A percentile compares a stretch with the other conserved stretches of the same genome.
Conservation (phyloP, 805 yeast genomes). For the Candida arabinofermentans region DNA sequence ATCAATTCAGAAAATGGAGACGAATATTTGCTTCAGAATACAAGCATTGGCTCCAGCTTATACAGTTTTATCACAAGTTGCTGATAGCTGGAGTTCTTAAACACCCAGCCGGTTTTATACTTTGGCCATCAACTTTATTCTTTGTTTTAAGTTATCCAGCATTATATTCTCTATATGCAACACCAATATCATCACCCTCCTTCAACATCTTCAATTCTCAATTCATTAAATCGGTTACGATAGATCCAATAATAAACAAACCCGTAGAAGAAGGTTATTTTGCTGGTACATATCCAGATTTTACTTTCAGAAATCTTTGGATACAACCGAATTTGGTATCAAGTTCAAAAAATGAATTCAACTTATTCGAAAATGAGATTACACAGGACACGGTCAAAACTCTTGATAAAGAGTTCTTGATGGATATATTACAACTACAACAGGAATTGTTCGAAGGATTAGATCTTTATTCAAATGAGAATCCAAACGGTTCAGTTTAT, state of each 20-base stretch:
- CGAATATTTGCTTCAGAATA: slow-evolving; percentile 8
- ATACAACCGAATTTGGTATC: slow-evolving; percentile 26
- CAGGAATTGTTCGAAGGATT: slow-evolving; percentile 24
- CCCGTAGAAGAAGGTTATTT: not conserved
- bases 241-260: slow-evolving; percentile 6
- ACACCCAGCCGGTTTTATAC: slow-evolving; percentile 40
- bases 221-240: slow-evolving; percentile 14
- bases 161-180: slow-evolving; percentile 33
- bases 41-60: slow-evolving; percentile 9
- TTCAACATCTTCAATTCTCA: slow-evolving; percentile 10
- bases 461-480: slow-evolving; percentile 4
- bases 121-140: slow-evolving; percentile 45
- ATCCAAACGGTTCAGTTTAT: slow-evolving; percentile 8
- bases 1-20: slow-evolving; percentile 8
- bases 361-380: slow-evolving; percentile 2
- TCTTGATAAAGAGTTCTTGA: slow-evolving; percentile 34
- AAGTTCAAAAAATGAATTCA: slow-evolving; percentile 18
- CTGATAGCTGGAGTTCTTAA: slow-evolving; percentile 25
- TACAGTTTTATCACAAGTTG: slow-evolving; percentile 11
- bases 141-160: slow-evolving; percentile 49
- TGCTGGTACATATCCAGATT: slow-evolving; percentile 11
- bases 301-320: slow-evolving; percentile 33
- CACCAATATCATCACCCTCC: slow-evolving; percentile 16
- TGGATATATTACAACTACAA: slow-evolving; percentile 35
- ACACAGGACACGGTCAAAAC: slow-evolving; percentile 20